Evolutionary conservation across 2,329 filamentous ascomycete species (phyloP).

Genomic region (Pseudogymnoascus sp.): DNA sequence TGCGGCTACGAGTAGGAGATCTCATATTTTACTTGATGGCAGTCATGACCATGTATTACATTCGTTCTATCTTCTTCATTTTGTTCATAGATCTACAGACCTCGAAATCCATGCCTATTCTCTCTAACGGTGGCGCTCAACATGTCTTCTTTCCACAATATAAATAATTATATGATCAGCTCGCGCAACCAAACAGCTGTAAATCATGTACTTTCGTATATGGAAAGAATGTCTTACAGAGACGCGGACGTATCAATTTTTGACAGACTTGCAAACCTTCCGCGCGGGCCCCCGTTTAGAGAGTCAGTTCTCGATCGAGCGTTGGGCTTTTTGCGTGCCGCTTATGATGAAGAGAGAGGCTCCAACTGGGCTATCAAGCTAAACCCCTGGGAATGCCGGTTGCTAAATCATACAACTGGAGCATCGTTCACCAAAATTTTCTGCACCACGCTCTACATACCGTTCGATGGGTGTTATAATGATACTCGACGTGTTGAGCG

Average conservation of each 20-base stretch:
- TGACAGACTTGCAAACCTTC: not conserved
- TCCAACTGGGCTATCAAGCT: not conserved
- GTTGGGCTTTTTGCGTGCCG: not conserved
- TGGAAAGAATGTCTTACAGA: not conserved
- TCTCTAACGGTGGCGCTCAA: not conserved
- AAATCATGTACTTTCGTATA: not conserved
- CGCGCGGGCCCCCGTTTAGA: not conserved
- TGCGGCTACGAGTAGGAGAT: slow-evolving; percentile 3
- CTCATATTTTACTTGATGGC: not conserved
- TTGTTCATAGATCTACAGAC: not conserved
- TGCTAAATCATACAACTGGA: not conserved
- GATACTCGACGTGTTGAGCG: not conserved
- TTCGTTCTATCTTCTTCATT: not conserved
- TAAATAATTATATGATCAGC: not conserved
- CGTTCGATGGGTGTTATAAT: not conserved
- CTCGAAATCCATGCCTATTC: not conserved
- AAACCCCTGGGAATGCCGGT: not conserved
- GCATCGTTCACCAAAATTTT: not conserved
- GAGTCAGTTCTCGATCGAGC: not conserved
- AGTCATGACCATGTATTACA: not conserved
- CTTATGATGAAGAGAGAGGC: not conserved
- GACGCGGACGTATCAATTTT: not conserved
- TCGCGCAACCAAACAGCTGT: not conserved
- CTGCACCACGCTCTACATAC: not conserved
- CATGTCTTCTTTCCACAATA: not conserved